Conservation (phyloP, 768 basidiomycete genomes). For the Termitomyces sp. region DNA sequence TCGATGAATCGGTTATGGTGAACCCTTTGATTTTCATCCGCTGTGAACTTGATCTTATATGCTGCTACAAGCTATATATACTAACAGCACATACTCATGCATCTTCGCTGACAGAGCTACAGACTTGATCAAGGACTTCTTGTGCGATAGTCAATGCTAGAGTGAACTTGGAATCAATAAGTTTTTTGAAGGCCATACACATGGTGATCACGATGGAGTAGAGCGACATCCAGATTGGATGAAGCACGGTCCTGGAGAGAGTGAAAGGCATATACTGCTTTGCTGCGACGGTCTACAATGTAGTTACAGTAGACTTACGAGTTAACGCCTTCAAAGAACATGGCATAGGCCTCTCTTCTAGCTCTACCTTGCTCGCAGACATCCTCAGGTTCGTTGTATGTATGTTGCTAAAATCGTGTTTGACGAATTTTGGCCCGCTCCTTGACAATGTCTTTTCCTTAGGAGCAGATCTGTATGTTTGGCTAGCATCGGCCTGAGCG, state of each 20-base stretch:
- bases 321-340: no score
- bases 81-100: background rate
- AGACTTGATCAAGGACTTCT: background rate
- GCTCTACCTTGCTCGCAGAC: no score
- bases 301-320: no score
- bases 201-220: background rate
- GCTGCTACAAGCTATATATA: background rate
- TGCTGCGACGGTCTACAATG: no score
- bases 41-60: background rate
- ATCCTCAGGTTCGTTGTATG: no score
- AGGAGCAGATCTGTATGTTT: no score
- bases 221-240: background rate
- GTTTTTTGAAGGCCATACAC: background rate
- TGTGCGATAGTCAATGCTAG: background rate
- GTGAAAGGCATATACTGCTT: no score
- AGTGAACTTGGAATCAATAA: background rate
- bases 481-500: no score
- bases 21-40: background rate
- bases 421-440: no score
- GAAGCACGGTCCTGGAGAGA: background rate
- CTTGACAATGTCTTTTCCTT: no score
- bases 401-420: no score
- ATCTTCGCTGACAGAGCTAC: background rate
- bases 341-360: no score
- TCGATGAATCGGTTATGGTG: slow-evolving; percentile 2